phyloP scores from a whole-genome alignment of 2,329 filamentous ascomycete species.

The Fusarium compactum region DNA sequence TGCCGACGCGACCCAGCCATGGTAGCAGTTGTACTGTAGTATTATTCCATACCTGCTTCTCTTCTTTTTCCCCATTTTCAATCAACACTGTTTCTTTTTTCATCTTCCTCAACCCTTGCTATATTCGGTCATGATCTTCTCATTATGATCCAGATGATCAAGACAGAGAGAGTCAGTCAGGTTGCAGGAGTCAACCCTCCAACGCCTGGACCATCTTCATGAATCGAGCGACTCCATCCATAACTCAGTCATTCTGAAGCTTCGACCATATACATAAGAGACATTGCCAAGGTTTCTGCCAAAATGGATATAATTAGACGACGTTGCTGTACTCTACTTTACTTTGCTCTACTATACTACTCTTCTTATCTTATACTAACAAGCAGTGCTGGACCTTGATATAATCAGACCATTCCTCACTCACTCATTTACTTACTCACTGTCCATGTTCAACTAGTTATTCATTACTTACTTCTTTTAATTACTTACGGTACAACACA shows the following conservation, averaged over 20 bases:
- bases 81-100: background rate
- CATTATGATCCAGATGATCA: background rate
- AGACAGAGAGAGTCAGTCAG: background rate
- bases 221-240: background rate
- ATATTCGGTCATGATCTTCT: slow-evolving; percentile 1
- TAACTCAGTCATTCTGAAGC: slow-evolving; percentile 1
- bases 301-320: slow-evolving; percentile 30
- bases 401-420: background rate
- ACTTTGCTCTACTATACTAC: background rate
- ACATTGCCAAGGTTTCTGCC: background rate
- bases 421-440: background rate
- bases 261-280: slow-evolving; percentile 12
- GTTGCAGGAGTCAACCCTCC: background rate
- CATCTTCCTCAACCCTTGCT: background rate
- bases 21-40: background rate
- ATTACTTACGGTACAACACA: background rate
- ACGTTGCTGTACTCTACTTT: slow-evolving; percentile 1
- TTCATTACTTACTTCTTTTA: background rate
- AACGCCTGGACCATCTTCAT: slow-evolving; percentile 6
- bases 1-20: background rate
- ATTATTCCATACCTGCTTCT: background rate
- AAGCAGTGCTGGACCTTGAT: slow-evolving; percentile 17
- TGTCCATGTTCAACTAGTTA: background rate
- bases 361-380: slow-evolving; percentile 5
- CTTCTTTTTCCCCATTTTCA: background rate